Base-by-base conservation (phyloP, 805 yeast species). In the Wickerhamiella azymoides region DNA sequence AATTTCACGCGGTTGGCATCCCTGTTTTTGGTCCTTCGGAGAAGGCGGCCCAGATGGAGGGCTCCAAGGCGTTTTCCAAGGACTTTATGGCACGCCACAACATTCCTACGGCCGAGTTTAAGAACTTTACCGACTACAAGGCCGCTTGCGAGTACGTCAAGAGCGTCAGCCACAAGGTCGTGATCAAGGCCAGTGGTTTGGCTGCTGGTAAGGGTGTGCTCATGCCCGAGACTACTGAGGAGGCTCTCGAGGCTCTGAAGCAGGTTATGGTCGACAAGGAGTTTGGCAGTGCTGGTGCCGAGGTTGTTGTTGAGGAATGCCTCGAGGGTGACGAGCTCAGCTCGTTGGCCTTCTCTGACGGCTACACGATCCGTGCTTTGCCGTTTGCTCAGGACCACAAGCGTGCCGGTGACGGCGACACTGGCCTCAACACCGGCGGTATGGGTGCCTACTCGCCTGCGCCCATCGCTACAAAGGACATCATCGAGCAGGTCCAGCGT, bases 381-480 rank as follows among this genome's bases (percentile, higher is more conserved):
- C 99, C 99, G 37, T 84, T 97, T 39, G 96, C 97, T 24, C 99
- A 92, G 68, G 99, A 92, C 62, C 99, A 92, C 68, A 92, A 92
- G 69, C 79, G 98, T 63, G 74, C 82, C 54, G 94, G 94, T 47
- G 84, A 93, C 58, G 88, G 88, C 50, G 99, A 92, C 63, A 69
- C 77, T 35, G 99, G 99, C 21, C 72, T 89, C 51, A 92, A 92
- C 68, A 92, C 99, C 33, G 99, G 99, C 55, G 99, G 99, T 52
- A 92, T 92, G 99, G 99, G 99, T 52, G 94, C 97, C 7, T 92
- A 92, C 60, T 92, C 97, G 7, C 99, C 99, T 27, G 94, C 97
- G 10, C 98, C 98, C 47, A 71, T 85, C 51, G 97, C 93, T 16
- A 84, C 96, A 16, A 78, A 84, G 2, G 70, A 73, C 19, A 62